A percentile compares a stretch with the other conserved stretches of the same genome.
Evolutionary conservation across 208 protist genomes (phyloP).

Genomic region (Vickermania spadyakhi): DNA sequence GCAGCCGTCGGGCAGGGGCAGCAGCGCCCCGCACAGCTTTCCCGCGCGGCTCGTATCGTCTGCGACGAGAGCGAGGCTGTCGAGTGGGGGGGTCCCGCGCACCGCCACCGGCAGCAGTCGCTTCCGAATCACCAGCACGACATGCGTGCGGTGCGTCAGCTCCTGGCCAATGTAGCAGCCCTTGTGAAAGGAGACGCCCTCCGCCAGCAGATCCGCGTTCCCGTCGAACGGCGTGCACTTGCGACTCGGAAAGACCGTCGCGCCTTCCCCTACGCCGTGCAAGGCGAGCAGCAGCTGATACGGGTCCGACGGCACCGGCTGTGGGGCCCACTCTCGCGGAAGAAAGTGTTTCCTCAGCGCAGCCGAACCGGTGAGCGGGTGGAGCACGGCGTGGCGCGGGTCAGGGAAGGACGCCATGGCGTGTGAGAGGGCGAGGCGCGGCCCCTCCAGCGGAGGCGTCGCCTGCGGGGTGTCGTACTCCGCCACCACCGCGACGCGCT

Average conservation of each 20-base stretch:
- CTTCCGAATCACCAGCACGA: conserved; percentile 91
- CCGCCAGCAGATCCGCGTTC: conserved; percentile 88
- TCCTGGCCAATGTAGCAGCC: conserved; percentile 97
- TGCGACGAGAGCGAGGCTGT: background rate
- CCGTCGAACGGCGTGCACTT: conserved; percentile 88
- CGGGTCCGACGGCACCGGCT: conserved; percentile 5
- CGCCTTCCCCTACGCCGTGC: conserved; percentile 81
- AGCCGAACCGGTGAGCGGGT: background rate
- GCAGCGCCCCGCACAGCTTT: background rate
- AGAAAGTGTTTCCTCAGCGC: background rate
- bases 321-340: conserved; percentile 8
- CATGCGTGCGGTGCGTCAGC: conserved; percentile 91
- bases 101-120: conserved; percentile 68
- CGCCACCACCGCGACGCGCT: conserved; percentile 40
- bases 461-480: conserved; percentile 2
- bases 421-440: background rate
- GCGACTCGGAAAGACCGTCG: conserved; percentile 37
- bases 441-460: background rate
- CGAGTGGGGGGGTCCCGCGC: background rate
- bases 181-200: conserved; percentile 88
- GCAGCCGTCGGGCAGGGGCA: background rate
- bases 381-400: conserved; percentile 11
- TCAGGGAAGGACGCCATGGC: conserved; percentile 44
- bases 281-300: conserved; percentile 46
- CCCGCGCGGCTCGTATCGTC: background rate